phyloP scores from a whole-genome alignment of 768 basidiomycete genomes.

The Suillus occidentalis region DNA sequence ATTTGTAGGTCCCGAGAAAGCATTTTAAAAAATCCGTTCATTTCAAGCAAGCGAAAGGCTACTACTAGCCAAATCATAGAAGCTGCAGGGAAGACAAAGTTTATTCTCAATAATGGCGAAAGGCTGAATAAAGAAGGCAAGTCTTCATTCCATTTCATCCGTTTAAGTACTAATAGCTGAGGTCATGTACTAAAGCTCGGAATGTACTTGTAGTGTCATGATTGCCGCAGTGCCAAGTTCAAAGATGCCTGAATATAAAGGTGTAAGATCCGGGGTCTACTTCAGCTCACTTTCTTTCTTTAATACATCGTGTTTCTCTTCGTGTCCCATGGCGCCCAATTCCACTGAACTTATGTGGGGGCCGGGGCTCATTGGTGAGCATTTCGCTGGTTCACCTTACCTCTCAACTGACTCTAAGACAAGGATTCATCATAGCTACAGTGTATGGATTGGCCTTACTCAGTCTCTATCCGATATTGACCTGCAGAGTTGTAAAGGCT shows the following conservation, averaged over 20 bases:
- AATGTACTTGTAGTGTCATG: not conserved
- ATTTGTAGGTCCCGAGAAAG: not conserved
- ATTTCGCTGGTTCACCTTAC: not conserved
- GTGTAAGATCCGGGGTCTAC: not conserved
- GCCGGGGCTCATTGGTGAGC: conserved; percentile 21
- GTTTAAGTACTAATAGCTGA: not conserved
- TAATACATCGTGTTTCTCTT: not conserved
- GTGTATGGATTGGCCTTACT: conserved; percentile 11
- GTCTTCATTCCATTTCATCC: not conserved
- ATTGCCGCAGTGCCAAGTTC: not conserved
- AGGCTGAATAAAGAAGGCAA: too few species aligned
- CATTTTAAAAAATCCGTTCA: not conserved
- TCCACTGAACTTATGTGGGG: conserved; percentile 8
- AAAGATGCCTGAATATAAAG: not conserved
- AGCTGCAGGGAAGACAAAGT: too few species aligned
- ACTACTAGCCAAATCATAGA: too few species aligned
- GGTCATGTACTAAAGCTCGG: not conserved
- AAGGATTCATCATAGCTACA: conserved; percentile 16
- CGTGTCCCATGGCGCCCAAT: conserved; percentile 11
- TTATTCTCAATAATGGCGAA: too few species aligned
- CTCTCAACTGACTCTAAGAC: not conserved
- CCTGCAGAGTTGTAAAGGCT: conserved; percentile 9
- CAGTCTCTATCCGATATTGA: not conserved
- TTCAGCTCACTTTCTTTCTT: not conserved
- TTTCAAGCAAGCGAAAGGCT: not conserved